These are phyloP conservation scores for Chlorella vulgaris DNA, from an alignment of 139 green algal genomes.

Conservation along the genomic window DNA sequence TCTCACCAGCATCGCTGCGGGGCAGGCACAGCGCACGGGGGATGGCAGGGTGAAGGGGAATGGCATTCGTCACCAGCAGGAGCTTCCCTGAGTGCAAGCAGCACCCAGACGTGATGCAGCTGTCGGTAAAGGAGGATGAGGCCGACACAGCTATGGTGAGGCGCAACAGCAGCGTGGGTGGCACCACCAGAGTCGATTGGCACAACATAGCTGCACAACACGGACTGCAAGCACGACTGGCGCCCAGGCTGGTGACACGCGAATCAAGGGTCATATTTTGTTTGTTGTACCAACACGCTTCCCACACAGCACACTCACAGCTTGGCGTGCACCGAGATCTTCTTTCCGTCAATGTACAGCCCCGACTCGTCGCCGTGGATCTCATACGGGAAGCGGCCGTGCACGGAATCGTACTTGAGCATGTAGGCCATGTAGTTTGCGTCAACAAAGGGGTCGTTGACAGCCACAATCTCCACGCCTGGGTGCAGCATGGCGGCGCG, in stretches of 20 bases:
- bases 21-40: background rate
- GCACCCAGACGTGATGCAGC: no score
- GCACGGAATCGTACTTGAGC: constrained; percentile 49
- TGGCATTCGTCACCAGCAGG: no score
- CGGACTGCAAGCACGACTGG: no score
- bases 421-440: constrained; percentile 41
- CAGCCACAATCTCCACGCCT: constrained; percentile 77
- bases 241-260: no score
- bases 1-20: constrained; percentile 71
- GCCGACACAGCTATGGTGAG: no score
- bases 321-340: constrained; percentile 35
- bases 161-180: no score
- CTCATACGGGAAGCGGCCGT: constrained; percentile 39
- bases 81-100: no score
- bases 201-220: no score
- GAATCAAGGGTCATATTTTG: no score
- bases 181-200: no score
- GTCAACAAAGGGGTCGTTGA: constrained; percentile 91
- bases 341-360: constrained; percentile 35
- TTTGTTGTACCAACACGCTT: background rate
- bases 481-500: constrained; percentile 65
- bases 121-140: no score
- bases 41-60: no score
- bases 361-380: constrained; percentile 29
- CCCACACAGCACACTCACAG: background rate